Base-by-base conservation (phyloP, 306 rosid genomes). In the Lupinus albus region DNA sequence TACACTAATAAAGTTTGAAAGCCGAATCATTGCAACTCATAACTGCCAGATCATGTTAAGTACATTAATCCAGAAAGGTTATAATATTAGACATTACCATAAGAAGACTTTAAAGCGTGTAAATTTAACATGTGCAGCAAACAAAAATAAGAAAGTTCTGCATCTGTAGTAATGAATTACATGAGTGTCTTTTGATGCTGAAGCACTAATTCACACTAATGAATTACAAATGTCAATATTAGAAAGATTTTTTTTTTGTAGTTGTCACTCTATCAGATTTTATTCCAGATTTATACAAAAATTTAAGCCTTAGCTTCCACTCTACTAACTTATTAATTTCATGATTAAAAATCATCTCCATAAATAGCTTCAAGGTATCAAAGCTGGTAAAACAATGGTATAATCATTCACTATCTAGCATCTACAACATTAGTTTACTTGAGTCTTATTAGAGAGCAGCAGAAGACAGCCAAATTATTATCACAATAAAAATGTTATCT, bases 21-120 rank as follows among this genome's bases (percentile, higher is more conserved):
- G 70, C 59, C 76, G 71, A 73, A 80, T 67, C 68, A 76, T 75
- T 73, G 69, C 68, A 67, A 67, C 78, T 53, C 84, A 71, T 76
- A 63, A 55, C 69, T 65, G 79, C 72, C 81, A 73, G 82, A 70
- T 80, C 74, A 67, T 52, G 67, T 36, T 73, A 36, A 11, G 56
- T 41, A 61, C 68, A 77, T 71, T 56, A 66, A 61, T 78, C 76
- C 82, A 61, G 62, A 77, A 55, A 71, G 70, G 11, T 47, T 66
- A 71, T 61, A 8, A 49, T 61, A 25, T 25, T 25, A 25, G 4
- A 25, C 4, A 60, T 25, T 42, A 25, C 46, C 62, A 44, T 59
- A 46, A 49, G 49, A 47, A 71, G 18, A 36, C 62, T 25, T 51
- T 45, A 4, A 67, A 49, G 48, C 67, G 11, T 32, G 30, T 7